Evolutionary conservation across 371 early-diverging fungal genomes (phyloP).

Genomic region (Rhizopus microsporus): DNA sequence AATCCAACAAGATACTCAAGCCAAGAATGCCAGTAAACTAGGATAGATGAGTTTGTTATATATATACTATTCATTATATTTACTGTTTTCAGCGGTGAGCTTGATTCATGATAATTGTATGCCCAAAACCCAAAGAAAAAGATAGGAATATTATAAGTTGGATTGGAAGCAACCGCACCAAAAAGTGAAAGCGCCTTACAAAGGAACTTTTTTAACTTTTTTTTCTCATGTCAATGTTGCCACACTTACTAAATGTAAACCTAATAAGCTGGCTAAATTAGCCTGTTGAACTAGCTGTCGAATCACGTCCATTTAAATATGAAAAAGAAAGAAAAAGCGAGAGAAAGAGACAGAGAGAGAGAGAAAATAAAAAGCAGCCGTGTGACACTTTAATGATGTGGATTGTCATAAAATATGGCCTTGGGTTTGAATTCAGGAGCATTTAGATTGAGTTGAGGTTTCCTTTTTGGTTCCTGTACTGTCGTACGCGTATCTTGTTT

Average conservation of each 20-base stretch:
- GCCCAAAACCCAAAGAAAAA: slow-evolving; percentile 58
- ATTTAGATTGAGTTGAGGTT: background rate
- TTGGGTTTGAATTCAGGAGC: slow-evolving; percentile 4
- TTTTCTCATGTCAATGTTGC: background rate
- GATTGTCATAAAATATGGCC: background rate
- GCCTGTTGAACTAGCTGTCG: slow-evolving; percentile 44
- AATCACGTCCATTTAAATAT: slow-evolving; percentile 34
- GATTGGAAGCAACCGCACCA: slow-evolving; percentile 44
- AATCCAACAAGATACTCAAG: slow-evolving; percentile 46
- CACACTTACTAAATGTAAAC: slow-evolving; percentile 43
- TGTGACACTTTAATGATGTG: background rate
- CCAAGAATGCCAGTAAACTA: slow-evolving; percentile 47
- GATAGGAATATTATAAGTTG: slow-evolving; percentile 51
- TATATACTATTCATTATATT: background rate
- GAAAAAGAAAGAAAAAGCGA: slow-evolving; percentile 3
- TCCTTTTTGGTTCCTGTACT: too few relatives aligned
- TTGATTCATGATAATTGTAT: slow-evolving; percentile 50
- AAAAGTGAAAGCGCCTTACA: slow-evolving; percentile 43
- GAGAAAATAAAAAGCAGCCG: background rate
- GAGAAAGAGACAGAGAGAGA: slow-evolving; percentile 1
- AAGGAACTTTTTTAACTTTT: background rate
- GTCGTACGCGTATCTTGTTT: too few relatives aligned
- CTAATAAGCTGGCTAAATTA: slow-evolving; percentile 47
- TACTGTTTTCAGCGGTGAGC: slow-evolving; percentile 51
- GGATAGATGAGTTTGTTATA: background rate